Evolutionary conservation across 2,329 filamentous ascomycete genomes (phyloP), one percentile per base, ranked within the genome.

Genomic region (Plenodomus tracheiphilus): DNA sequence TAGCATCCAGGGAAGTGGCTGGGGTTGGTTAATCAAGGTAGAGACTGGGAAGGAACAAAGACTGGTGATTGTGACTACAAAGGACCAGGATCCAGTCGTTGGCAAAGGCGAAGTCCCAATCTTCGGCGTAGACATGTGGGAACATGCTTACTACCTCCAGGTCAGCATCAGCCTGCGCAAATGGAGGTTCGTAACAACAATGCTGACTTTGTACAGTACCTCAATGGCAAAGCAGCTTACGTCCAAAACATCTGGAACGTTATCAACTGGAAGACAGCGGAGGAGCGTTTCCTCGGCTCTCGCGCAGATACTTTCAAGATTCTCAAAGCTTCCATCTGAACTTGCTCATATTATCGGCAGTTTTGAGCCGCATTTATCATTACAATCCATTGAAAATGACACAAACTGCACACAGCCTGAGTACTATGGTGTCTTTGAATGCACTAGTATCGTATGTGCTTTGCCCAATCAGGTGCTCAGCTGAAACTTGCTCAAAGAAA

Each of bases 81-180:
- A 91, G 70, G 90, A 96, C 68, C 91, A 96, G 76, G 91, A 95
- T 66, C 86, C 87, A 1, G 81, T 90, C 4, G 81, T 86, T 62
- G 77, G 77, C 15, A 80, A 82, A 35, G 71, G 70, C 4, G 82
- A 85, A 57, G 80, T 83, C n/a, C 86, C 87, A 8, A 75, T 96
- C 17, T 79, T 91, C 36, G 90, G 89, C 0, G 79, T 96, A 2
- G 91, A 96, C 70, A 93, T 95, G 84, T 95, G 90, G 91, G 91
- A 96, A 76, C 91, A 96, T 76, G 91, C 91, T 0, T 96, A 95
- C 69, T 96, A 96, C 68, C 75, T 95, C 16, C 89, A 90, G 79
- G 84, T 86, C 53, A 59, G 58, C 20, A 1, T 25, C n/a, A 4
- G 11, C 38, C 6, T 18, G 13, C 16, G 15, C 4, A 13, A 15